Evolutionary conservation across 2,329 filamentous ascomycete species (phyloP), one percentile per base, ranked within the genome.

Genomic region (Botrytis porri): DNA sequence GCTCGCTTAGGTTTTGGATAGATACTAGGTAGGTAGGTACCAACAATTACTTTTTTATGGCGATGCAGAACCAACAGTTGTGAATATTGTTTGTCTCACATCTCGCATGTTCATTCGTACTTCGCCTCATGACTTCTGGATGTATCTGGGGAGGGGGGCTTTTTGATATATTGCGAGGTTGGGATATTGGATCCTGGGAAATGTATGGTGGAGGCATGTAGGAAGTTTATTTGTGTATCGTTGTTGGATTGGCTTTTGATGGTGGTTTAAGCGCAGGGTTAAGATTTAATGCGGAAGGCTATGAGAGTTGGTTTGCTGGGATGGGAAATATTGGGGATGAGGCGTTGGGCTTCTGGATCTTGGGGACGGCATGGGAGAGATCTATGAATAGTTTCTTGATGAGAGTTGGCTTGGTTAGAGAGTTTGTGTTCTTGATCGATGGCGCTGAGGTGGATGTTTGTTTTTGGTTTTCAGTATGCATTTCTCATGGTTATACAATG

Each of bases 321-420:
- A 29, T 43, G 16, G 16, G 25, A 41, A 14, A 20, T 43, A 12
- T 29, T 29, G 14, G 2, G 3, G n/a, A 18, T 39, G 25, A 39
- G 16, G 2, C 0, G 12, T 39, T 39, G 8, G 12, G 8, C 16
- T 62, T 62, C 5, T 10, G 3, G 14, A 2, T 2, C n/a, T 1
- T 51, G 48, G 25, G 12, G 12, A 5, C 18, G 25, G 35, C 3
- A 43, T 5, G 25, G 37, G 12, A 29, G 39, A 6, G 8, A 10
- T 29, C 25, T 63, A 63, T 63, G 61, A 43, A 63, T 63, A 63
- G 37, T 4, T 63, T 29, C 0, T 9, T 4, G 4, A 4, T 18
- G 25, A 43, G 25, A n/a, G 25, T 10, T 37, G 25, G n/a, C 8
- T 43, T 20, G 29, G 16, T 37, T 63, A 25, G 14, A 20, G 61